Conservation (phyloP, 2,329 filamentous ascomycete genomes). For the Clarireedia monteithiana region DNA sequence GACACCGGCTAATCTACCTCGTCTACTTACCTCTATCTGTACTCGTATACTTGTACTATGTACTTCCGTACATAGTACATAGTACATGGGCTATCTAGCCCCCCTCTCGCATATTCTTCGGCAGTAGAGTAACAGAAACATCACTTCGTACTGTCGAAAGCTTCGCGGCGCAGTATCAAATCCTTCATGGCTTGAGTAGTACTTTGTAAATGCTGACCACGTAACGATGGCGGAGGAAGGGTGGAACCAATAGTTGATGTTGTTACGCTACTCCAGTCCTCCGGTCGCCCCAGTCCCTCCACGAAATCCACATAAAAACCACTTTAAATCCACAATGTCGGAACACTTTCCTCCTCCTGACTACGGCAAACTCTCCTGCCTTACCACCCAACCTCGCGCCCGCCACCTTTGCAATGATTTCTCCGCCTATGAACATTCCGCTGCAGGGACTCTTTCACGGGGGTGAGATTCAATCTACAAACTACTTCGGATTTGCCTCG, state of each 20-base stretch:
- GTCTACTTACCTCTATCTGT: too few species aligned
- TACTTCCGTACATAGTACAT: too few species aligned
- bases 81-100: not conserved
- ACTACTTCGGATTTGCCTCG: slow-evolving; percentile 7
- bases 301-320: slow-evolving; percentile 2
- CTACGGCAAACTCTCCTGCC: not conserved
- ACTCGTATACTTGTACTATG: too few species aligned
- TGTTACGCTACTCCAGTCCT: not conserved
- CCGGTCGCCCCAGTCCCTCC: not conserved
- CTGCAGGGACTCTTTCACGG: slow-evolving; percentile 4
- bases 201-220: not conserved
- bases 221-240: not conserved
- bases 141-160: not conserved
- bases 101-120: not conserved
- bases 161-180: too few species aligned
- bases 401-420: slow-evolving; percentile 1
- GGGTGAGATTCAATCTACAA: slow-evolving; percentile 1
- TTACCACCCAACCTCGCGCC: not conserved
- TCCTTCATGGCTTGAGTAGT: not conserved
- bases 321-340: not conserved
- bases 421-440: slow-evolving; percentile 6
- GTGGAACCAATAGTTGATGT: not conserved
- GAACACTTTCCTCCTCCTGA: not conserved
- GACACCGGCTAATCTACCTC: too few species aligned
- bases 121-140: not conserved